Percentiles rank a stretch among this genome's conserved stretches.
phyloP scores from a whole-genome alignment of 2,329 filamentous ascomycete species.

The Xylariaceae sp. region DNA sequence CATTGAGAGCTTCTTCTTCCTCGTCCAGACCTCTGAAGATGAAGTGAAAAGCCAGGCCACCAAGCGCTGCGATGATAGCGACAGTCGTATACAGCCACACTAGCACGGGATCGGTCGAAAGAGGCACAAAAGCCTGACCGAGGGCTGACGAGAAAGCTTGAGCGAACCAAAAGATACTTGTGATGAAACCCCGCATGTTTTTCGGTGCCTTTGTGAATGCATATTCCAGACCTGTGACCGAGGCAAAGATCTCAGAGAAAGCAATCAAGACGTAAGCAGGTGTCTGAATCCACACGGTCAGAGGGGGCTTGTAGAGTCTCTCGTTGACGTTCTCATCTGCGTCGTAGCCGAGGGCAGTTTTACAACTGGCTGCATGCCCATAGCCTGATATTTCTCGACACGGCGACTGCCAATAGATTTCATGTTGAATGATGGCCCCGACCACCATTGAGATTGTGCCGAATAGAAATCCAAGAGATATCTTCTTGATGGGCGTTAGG shows the following conservation, averaged over 20 bases:
- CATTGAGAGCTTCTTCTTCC: conserved; percentile 65
- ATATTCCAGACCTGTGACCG: conserved; percentile 67
- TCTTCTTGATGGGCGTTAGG: conserved; percentile 63
- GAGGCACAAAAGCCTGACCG: conserved; percentile 53
- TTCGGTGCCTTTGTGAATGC: conserved; percentile 70
- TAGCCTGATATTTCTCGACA: conserved; percentile 35
- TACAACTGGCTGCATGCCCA: conserved; percentile 48
- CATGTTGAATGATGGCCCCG: conserved; percentile 55
- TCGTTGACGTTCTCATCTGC: conserved; percentile 17
- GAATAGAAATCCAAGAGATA: conserved; percentile 60
- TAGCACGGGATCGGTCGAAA: conserved; percentile 60
- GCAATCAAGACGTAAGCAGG: conserved; percentile 57
- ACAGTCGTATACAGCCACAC: conserved; percentile 71
- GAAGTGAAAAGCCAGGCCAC: conserved; percentile 66
- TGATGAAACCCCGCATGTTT: conserved; percentile 62
- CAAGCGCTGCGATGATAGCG: conserved; percentile 59
- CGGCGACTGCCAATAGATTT: conserved; percentile 41
- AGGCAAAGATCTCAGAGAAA: conserved; percentile 59
- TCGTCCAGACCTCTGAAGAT: conserved; percentile 59
- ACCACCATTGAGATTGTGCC: conserved; percentile 53
- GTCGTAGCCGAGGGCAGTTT: conserved; percentile 8
- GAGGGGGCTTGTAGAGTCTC: conserved; percentile 31
- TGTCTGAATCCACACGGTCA: conserved; percentile 59
- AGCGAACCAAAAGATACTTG: conserved; percentile 57
- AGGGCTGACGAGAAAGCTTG: conserved; percentile 56